phyloP scores from a whole-genome alignment of 2,329 filamentous ascomycete species.

The Acrocalymma vagum region DNA sequence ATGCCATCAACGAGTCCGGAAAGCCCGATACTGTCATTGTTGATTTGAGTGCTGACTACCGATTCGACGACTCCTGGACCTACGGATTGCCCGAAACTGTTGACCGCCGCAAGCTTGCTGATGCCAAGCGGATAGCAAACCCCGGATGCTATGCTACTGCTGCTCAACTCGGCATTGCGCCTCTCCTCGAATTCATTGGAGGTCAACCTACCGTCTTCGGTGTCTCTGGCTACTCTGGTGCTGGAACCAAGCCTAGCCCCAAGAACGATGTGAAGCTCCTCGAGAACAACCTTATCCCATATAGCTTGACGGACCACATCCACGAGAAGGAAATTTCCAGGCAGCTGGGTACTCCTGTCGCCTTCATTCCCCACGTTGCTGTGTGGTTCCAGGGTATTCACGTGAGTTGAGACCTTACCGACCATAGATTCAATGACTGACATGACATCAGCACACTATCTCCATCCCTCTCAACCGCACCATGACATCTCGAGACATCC shows the following conservation, averaged over 20 bases:
- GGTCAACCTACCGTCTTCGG: conserved; percentile 87
- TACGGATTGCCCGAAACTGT: conserved; percentile 91
- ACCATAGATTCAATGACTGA: conserved; percentile 8
- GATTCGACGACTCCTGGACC: conserved; percentile 85
- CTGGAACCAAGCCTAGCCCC: conserved; percentile 90
- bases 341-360: conserved; percentile 77
- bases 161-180: conserved; percentile 87
- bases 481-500: conserved; percentile 91
- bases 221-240: conserved; percentile 92
- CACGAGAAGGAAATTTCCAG: conserved; percentile 90
- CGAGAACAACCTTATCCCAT: conserved; percentile 87
- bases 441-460: conserved; percentile 75
- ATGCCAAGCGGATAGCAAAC: conserved; percentile 85
- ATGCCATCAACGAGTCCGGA: conserved; percentile 79
- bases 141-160: conserved; percentile 96
- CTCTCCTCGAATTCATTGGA: conserved; percentile 78
- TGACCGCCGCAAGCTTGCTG: conserved; percentile 77
- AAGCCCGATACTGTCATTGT: conserved; percentile 77
- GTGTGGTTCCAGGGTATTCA: conserved; percentile 97
- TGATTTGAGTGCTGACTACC: conserved; percentile 96
- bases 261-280: conserved; percentile 92
- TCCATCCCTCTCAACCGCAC: conserved; percentile 84
- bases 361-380: conserved; percentile 94
- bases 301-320: conserved; percentile 91
- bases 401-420: conserved; percentile 45